Conservation (phyloP, 306 rosid genomes). For the Senna siamea region DNA sequence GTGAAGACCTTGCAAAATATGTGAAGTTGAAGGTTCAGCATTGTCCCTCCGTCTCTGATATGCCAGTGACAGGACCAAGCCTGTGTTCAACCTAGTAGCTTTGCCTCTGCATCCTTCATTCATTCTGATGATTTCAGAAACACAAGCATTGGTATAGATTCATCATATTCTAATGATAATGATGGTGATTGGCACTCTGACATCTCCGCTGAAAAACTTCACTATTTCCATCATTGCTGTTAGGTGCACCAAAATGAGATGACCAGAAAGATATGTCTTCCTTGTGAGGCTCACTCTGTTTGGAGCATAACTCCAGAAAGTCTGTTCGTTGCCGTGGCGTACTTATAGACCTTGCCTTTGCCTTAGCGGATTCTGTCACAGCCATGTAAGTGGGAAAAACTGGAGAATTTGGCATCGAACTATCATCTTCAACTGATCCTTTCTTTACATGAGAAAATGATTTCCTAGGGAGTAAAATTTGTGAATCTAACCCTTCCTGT, state of each 20-base stretch:
- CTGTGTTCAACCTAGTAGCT: conserved; percentile 5
- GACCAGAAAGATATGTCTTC: conserved; percentile 45
- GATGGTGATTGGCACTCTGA: conserved; percentile 25
- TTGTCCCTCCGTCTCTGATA: not conserved
- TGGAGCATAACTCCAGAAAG: conserved; percentile 45
- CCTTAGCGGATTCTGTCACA: conserved; percentile 67
- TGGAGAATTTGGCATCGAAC: conserved; percentile 58
- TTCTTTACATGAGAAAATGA: conserved; percentile 58
- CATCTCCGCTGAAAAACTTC: conserved; percentile 17
- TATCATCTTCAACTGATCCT: conserved; percentile 44
- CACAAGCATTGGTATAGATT: not conserved
- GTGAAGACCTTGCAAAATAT: conserved; percentile 31
- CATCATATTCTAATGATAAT: conserved; percentile 4
- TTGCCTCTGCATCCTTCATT: conserved; percentile 16
- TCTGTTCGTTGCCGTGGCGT: conserved; percentile 65
- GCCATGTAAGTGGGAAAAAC: conserved; percentile 63
- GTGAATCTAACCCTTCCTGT: conserved; percentile 43
- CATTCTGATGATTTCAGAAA: conserved; percentile 15
- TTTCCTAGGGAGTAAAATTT: conserved; percentile 54
- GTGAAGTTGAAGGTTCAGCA: conserved; percentile 12
- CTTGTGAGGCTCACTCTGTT: conserved; percentile 36
- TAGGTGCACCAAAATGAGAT: conserved; percentile 46
- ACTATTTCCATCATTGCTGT: conserved; percentile 31
- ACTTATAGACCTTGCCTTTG: conserved; percentile 68
- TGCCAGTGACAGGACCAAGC: conserved; percentile 20